phyloP scores from a whole-genome alignment of 345 rosid species.

The Citrus australasica region DNA sequence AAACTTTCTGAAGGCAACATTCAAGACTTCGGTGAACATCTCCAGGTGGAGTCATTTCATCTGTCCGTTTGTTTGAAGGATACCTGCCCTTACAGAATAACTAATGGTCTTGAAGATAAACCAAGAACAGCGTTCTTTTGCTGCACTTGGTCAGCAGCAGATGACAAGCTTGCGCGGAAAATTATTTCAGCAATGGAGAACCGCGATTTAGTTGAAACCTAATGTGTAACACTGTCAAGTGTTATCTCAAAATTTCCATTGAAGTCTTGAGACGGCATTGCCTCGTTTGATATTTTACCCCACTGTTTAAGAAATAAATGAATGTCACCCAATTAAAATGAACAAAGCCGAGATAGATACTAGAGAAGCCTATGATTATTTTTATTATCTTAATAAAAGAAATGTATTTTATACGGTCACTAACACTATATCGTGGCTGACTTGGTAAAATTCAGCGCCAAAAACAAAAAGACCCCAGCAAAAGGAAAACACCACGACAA shows the following conservation, averaged over 20 bases:
- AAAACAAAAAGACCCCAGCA: not conserved
- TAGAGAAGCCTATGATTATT: too few species aligned
- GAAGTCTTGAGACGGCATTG: too few species aligned
- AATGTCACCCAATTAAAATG: too few species aligned
- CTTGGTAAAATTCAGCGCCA: not conserved
- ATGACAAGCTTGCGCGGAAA: slow-evolving; percentile 71
- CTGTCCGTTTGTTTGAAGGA: slow-evolving; percentile 46
- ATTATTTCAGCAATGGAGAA: slow-evolving; percentile 45
- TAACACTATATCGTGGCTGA: not conserved
- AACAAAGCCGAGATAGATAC: too few species aligned
- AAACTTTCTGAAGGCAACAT: slow-evolving; percentile 33
- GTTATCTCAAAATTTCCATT: too few species aligned
- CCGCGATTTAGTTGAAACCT: not conserved
- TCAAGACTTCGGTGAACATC: slow-evolving; percentile 38
- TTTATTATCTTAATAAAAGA: too few species aligned
- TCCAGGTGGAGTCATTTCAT: slow-evolving; percentile 57
- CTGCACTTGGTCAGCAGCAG: slow-evolving; percentile 69
- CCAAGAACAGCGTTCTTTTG: slow-evolving; percentile 45
- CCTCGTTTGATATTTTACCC: too few species aligned
- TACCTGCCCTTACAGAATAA: slow-evolving; percentile 48
- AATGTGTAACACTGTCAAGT: not conserved
- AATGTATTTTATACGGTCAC: not conserved
- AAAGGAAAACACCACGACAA: not conserved
- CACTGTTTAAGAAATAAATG: too few species aligned
- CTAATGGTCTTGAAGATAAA: slow-evolving; percentile 5